Percentiles rank a stretch among this genome's conserved stretches.
These are phyloP conservation scores for Mortierella sp. DNA, from an alignment of 371 early-diverging fungal genomes.

Conservation along the genomic window DNA sequence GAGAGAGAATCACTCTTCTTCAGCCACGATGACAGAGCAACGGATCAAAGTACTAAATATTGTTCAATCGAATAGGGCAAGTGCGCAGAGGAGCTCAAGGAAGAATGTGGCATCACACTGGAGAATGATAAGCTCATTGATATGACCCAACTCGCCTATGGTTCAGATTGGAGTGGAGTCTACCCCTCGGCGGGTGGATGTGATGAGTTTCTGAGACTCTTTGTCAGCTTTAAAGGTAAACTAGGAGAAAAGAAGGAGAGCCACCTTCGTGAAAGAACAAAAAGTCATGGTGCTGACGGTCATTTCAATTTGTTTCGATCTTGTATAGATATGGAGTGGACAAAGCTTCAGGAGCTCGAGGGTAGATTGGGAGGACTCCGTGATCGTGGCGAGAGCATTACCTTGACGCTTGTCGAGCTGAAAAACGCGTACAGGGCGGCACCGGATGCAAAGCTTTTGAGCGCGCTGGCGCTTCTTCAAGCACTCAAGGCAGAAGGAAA, in stretches of 20 bases:
- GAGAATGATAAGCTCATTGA: conserved; percentile 72
- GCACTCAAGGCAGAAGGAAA: conserved; percentile 57
- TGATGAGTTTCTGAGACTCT: conserved; percentile 83
- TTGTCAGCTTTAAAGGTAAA: conserved; percentile 68
- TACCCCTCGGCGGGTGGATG: conserved; percentile 86
- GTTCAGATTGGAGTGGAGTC: conserved; percentile 65
- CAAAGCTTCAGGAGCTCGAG: conserved; percentile 66
- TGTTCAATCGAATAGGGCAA: conserved; percentile 31
- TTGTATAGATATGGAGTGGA: conserved; percentile 50
- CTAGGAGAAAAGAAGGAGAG: no score
- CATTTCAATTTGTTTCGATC: not conserved
- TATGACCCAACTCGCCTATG: conserved; percentile 68
- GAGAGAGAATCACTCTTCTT: not conserved
- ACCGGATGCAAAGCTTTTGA: conserved; percentile 78
- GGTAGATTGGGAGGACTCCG: conserved; percentile 78
- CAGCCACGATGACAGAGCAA: not conserved
- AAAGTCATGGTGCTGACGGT: not conserved
- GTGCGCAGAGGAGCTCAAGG: conserved; percentile 55
- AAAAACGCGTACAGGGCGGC: conserved; percentile 73
- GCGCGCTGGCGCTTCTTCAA: conserved; percentile 76
- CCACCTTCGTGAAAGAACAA: no score
- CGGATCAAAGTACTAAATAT: not conserved
- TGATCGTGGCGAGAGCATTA: conserved; percentile 83
- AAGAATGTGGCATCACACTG: conserved; percentile 71
- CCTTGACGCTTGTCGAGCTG: conserved; percentile 70